Conservation (phyloP, 805 yeast species). For the Jamesozyma jinghongensis region DNA sequence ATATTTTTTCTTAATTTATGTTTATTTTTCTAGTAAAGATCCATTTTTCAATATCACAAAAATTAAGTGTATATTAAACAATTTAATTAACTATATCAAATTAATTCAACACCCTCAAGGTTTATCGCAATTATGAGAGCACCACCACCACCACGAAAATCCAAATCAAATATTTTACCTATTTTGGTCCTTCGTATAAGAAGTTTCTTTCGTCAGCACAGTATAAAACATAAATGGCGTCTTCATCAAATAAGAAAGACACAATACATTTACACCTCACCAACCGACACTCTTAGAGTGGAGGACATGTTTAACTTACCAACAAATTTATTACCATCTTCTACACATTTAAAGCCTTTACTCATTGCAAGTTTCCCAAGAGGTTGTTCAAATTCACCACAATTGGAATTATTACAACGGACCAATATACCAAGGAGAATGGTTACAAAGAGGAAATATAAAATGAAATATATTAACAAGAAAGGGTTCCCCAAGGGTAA, state of each 20-base stretch:
- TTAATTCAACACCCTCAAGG: too few relatives aligned
- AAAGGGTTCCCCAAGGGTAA: background rate
- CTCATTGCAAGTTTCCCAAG: slow-evolving; percentile 23
- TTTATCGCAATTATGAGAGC: slow-evolving; percentile 28
- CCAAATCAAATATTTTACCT: slow-evolving; percentile 15
- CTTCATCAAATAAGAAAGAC: slow-evolving; percentile 14
- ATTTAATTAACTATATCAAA: too few relatives aligned
- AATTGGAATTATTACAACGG: slow-evolving; percentile 18
- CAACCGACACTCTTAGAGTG: slow-evolving; percentile 13
- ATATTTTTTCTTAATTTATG: too few relatives aligned
- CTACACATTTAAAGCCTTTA: slow-evolving; percentile 21
- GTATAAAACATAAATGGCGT: slow-evolving; percentile 18
- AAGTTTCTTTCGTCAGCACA: slow-evolving; percentile 12
- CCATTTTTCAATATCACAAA: too few relatives aligned
- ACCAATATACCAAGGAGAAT: slow-evolving; percentile 15
- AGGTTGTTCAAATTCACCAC: slow-evolving; percentile 24
- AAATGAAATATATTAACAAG: slow-evolving; percentile 15
- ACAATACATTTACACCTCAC: slow-evolving; percentile 5
- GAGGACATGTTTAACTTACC: slow-evolving; percentile 24
- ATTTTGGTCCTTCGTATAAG: slow-evolving; percentile 10
- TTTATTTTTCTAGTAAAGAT: too few relatives aligned
- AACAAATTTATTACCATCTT: slow-evolving; percentile 10
- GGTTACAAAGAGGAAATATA: slow-evolving; percentile 22
- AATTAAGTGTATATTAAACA: too few relatives aligned
- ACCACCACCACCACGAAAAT: slow-evolving; percentile 26